Conservation (phyloP, 169 alveolate genomes). For the Perkinsus marinus region DNA sequence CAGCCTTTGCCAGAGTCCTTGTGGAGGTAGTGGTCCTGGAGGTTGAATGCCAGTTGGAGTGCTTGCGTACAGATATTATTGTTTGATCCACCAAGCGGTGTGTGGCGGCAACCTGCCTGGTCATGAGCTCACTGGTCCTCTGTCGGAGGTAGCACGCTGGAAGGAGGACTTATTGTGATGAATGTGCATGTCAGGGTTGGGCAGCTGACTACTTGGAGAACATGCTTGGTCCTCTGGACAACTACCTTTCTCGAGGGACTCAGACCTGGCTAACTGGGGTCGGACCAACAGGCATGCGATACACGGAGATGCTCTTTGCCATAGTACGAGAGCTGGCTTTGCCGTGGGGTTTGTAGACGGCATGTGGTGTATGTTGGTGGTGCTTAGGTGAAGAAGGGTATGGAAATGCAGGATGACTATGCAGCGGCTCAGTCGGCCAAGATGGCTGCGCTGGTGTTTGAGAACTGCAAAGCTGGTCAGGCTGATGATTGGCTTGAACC, state of each 20-base stretch:
- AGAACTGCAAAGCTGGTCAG: not conserved
- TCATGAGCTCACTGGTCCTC: not conserved
- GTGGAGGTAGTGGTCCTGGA: not conserved
- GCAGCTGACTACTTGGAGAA: not conserved
- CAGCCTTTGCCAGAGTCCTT: not conserved
- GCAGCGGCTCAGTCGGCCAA: not conserved
- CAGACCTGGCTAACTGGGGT: not conserved
- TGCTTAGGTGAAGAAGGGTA: not conserved
- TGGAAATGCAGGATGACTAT: not conserved
- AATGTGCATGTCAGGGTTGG: not conserved
- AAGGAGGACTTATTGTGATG: not conserved
- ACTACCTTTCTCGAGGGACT: not conserved
- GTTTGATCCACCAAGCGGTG: not conserved
- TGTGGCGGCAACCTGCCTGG: not conserved
- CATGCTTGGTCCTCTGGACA: not conserved
- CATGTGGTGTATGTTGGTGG: not conserved
- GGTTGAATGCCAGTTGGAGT: not conserved
- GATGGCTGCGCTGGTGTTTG: not conserved
- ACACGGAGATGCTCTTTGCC: not conserved
- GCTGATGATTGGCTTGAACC: not conserved
- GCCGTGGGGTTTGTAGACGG: not conserved
- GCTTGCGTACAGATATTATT: not conserved
- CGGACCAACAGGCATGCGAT: not conserved
- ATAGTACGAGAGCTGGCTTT: not conserved
- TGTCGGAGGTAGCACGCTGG: not conserved